Percentiles rank a stretch among this genome's conserved stretches.
These are phyloP conservation scores for Smallanthus sonchifolius DNA, from an alignment of 129 eudicot genomes.

Conservation along the genomic window DNA sequence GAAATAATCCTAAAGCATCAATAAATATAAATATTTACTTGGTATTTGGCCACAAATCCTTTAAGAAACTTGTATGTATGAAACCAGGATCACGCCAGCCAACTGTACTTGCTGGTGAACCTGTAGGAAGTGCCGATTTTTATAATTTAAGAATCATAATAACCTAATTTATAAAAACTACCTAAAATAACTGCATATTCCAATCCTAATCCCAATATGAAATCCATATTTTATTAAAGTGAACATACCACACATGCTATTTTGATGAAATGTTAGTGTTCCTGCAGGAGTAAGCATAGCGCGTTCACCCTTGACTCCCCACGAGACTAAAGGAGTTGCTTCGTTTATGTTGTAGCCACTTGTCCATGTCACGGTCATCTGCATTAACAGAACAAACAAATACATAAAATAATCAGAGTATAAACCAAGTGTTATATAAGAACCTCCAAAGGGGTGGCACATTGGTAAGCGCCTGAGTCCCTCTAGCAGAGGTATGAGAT, in stretches of 20 bases:
- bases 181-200: background rate
- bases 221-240: too few species aligned
- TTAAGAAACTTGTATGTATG: constrained; percentile 81
- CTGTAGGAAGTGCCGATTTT: constrained; percentile 27
- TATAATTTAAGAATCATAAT: background rate
- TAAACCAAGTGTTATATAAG: background rate
- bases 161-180: background rate
- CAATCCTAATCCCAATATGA: background rate
- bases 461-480: too few species aligned
- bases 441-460: too few species aligned
- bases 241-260: constrained; percentile 77
- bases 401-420: background rate
- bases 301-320: constrained; percentile 48
- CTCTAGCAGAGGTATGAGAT: too few species aligned
- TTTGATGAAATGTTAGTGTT: constrained; percentile 56
- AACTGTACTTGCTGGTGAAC: constrained; percentile 83
- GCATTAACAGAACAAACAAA: constrained; percentile 5
- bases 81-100: constrained; percentile 96
- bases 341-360: constrained; percentile 78
- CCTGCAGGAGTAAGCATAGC: constrained; percentile 61
- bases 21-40: constrained; percentile 30
- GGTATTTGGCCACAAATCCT: constrained; percentile 72
- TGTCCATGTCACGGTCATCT: constrained; percentile 96
- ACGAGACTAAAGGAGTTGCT: constrained; percentile 65
- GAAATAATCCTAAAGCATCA: background rate